Evolutionary conservation across 805 yeast species (phyloP).

Genomic region (Starmera caribaea): DNA sequence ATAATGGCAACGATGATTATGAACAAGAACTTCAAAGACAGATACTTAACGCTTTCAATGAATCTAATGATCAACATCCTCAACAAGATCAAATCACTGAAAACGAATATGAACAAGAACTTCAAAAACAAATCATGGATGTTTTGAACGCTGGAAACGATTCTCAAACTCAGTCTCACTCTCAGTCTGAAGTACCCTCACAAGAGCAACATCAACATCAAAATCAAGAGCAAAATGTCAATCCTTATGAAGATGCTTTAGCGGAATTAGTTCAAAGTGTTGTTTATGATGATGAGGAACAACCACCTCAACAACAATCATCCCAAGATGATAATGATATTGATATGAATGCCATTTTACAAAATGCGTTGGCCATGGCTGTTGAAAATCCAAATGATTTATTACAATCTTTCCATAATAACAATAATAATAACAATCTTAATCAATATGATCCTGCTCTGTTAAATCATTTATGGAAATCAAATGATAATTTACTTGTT

Average conservation of each 20-base stretch:
- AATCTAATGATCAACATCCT: slow-evolving; percentile 9
- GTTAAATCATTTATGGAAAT: slow-evolving; percentile 12
- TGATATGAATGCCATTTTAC: slow-evolving; percentile 66
- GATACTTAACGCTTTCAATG: slow-evolving; percentile 14
- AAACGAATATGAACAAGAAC: slow-evolving; percentile 13
- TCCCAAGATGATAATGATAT: slow-evolving; percentile 32
- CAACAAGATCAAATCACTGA: slow-evolving; percentile 5
- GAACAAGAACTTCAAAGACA: slow-evolving; percentile 14
- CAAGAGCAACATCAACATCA: slow-evolving; percentile 3
- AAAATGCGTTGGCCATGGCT: slow-evolving; percentile 70
- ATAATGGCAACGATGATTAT: slow-evolving; percentile 6
- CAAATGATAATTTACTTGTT: slow-evolving; percentile 10
- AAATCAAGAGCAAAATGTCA: slow-evolving; percentile 8
- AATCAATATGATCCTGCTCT: slow-evolving; percentile 5
- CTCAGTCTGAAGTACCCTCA: not conserved
- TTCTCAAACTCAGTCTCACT: slow-evolving; percentile 1
- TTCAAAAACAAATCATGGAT: slow-evolving; percentile 9
- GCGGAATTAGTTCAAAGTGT: slow-evolving; percentile 49
- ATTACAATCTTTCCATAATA: slow-evolving; percentile 28
- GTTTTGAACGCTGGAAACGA: slow-evolving; percentile 7
- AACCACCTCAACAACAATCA: not conserved
- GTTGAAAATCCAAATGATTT: slow-evolving; percentile 45
- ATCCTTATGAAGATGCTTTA: slow-evolving; percentile 40
- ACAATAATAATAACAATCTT: slow-evolving; percentile 9
- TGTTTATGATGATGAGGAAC: slow-evolving; percentile 27